phyloP scores from a whole-genome alignment of 1,284 basidiomycete species.

The Phaffia rhodozyma region DNA sequence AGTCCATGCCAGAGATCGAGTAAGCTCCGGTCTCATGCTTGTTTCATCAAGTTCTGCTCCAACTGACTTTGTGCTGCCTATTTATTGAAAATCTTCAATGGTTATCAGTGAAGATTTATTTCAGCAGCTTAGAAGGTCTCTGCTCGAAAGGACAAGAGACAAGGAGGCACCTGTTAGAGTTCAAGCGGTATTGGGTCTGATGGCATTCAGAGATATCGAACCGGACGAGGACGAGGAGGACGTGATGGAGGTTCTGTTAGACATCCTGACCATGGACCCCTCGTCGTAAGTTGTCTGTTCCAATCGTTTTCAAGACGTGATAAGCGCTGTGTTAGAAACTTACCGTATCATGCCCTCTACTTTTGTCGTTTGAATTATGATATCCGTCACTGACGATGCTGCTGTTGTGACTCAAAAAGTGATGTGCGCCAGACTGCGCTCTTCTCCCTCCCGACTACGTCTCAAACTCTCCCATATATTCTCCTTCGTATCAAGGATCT shows the following conservation, averaged over 20 bases:
- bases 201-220: conserved; percentile 68
- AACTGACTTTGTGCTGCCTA: neutral
- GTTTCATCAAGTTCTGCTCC: neutral
- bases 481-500: conserved; percentile 74
- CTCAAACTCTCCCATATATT: conserved; percentile 51
- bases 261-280: conserved; percentile 61
- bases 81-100: neutral
- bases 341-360: neutral
- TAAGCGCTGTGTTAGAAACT: conserved; percentile 1
- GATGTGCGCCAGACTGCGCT: conserved; percentile 84
- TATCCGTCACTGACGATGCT: neutral
- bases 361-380: neutral
- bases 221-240: conserved; percentile 53
- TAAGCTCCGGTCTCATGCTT: conserved; percentile 35
- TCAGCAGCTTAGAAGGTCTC: conserved; percentile 48
- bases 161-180: conserved; percentile 74
- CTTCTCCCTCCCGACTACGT: conserved; percentile 58
- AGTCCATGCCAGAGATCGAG: conserved; percentile 73
- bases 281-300: conserved; percentile 51
- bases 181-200: conserved; percentile 72
- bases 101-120: conserved; percentile 65
- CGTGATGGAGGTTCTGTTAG: conserved; percentile 55
- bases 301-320: neutral
- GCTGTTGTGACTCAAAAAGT: conserved; percentile 35
- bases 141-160: conserved; percentile 71